phyloP scores from a whole-genome alignment of 371 early-diverging fungal genomes.

The Actinomucor elegans region DNA sequence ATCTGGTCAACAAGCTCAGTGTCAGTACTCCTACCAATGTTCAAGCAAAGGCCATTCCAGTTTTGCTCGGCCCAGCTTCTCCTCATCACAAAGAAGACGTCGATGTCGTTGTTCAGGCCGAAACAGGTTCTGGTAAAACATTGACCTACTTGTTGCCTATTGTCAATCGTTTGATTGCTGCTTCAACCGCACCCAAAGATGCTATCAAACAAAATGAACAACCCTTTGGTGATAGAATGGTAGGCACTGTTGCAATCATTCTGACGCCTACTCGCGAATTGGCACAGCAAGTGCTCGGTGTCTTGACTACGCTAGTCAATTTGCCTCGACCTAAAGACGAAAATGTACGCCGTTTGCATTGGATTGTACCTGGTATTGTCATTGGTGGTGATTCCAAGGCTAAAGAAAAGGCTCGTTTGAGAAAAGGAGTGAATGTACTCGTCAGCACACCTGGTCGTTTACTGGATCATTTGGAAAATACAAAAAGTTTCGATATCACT shows the following conservation, averaged over 20 bases:
- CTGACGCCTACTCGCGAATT: constrained; percentile 98
- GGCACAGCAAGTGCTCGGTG: constrained; percentile 91
- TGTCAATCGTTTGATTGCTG: constrained; percentile 50
- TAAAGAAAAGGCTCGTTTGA: constrained; percentile 88
- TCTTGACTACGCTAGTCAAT: constrained; percentile 69
- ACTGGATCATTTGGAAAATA: constrained; percentile 93
- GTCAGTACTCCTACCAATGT: constrained; percentile 72
- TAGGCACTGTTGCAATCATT: constrained; percentile 83
- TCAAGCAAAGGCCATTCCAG: constrained; percentile 70
- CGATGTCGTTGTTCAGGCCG: constrained; percentile 92
- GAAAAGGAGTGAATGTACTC: constrained; percentile 92
- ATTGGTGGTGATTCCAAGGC: constrained; percentile 93
- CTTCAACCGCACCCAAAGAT: constrained; percentile 32
- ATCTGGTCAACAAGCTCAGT: constrained; percentile 63
- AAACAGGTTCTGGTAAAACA: constrained; percentile 99
- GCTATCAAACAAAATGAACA: constrained; percentile 8
- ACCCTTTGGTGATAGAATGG: constrained; percentile 48
- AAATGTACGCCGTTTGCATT: constrained; percentile 70
- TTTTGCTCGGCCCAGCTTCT: constrained; percentile 53
- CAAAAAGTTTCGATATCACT: constrained; percentile 73
- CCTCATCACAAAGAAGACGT: constrained; percentile 42
- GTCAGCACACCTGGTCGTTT: constrained; percentile 98
- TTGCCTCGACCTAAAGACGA: constrained; percentile 54
- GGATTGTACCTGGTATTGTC: constrained; percentile 92
- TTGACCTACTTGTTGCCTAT: constrained; percentile 93